phyloP scores from a whole-genome alignment of 2,329 filamentous ascomycete genomes.

The Aspergillus caelatus region DNA sequence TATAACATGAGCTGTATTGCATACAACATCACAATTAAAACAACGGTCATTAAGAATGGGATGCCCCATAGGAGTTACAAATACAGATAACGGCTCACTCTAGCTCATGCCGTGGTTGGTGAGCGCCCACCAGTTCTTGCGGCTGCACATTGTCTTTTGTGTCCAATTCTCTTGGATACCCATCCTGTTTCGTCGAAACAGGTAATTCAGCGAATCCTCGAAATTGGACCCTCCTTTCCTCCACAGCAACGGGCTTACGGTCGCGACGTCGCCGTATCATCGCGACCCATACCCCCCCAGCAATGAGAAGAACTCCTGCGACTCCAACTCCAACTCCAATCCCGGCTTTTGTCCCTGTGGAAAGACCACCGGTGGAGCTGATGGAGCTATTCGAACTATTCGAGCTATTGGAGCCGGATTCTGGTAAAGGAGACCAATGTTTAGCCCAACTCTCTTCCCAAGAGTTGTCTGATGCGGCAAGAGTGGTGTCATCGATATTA shows the following conservation, averaged over 20 bases:
- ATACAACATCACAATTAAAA: not conserved
- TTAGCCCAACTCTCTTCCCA: conserved; percentile 21
- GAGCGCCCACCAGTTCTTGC: conserved; percentile 2
- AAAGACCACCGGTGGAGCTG: not conserved
- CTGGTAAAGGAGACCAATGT: conserved; percentile 16
- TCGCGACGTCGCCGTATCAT: conserved; percentile 6
- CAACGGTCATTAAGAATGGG: not conserved
- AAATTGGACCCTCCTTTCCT: not conserved
- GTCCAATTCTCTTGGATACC: not conserved
- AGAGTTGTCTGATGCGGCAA: not conserved
- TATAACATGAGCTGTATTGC: no score
- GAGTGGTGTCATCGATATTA: not conserved
- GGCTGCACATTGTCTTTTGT: conserved; percentile 2
- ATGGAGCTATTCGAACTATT: not conserved
- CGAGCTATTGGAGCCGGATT: not conserved
- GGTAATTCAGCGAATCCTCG: conserved; percentile 1
- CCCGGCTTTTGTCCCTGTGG: conserved; percentile 11
- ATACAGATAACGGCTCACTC: not conserved
- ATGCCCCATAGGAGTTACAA: not conserved
- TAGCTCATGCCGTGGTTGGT: conserved; percentile 5
- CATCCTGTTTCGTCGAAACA: not conserved
- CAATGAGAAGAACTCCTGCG: conserved; percentile 10
- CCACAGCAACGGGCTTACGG: not conserved
- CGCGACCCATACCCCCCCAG: not conserved
- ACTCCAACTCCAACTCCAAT: conserved; percentile 12